Evolutionary conservation across 148 eudicot genomes (phyloP).

Genomic region (Rhododendron ovatum): DNA sequence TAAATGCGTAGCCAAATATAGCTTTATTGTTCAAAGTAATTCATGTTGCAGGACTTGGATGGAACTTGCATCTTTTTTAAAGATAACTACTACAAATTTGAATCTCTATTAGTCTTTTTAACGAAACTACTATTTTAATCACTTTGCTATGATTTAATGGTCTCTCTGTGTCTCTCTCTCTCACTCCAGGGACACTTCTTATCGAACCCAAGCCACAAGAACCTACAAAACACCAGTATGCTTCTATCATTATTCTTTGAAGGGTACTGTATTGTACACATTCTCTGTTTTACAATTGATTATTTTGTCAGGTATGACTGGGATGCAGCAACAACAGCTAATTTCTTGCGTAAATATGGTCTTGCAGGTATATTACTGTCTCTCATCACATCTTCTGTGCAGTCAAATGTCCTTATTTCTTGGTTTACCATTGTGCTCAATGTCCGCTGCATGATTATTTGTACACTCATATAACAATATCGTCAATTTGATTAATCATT

Average conservation of each 20-base stretch:
- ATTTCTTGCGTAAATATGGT: conserved; percentile 92
- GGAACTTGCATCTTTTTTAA: not conserved
- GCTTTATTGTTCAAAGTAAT: not conserved
- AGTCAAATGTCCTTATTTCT: not conserved
- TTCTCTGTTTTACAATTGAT: conserved; percentile 10
- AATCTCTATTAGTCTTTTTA: not conserved
- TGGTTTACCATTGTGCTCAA: not conserved
- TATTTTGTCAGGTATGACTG: conserved; percentile 75
- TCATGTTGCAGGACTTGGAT: not conserved
- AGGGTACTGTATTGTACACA: not conserved
- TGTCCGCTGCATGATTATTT: not conserved
- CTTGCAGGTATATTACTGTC: conserved; percentile 50
- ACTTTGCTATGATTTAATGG: not conserved
- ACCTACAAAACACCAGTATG: conserved; percentile 98
- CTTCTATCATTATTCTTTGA: not conserved
- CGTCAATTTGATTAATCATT: not conserved
- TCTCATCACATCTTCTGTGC: not conserved
- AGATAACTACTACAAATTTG: not conserved
- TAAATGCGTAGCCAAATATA: not conserved
- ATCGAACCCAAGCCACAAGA: conserved; percentile 99
- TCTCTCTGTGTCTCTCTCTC: conserved; percentile 6
- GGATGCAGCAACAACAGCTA: conserved; percentile 97
- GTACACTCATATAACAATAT: not conserved
- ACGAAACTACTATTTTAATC: not conserved
- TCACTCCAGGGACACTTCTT: conserved; percentile 69